These are phyloP conservation scores for Xylaria cubensis DNA, from an alignment of 495 filamentous ascomycete genomes.

Conservation along the genomic window DNA sequence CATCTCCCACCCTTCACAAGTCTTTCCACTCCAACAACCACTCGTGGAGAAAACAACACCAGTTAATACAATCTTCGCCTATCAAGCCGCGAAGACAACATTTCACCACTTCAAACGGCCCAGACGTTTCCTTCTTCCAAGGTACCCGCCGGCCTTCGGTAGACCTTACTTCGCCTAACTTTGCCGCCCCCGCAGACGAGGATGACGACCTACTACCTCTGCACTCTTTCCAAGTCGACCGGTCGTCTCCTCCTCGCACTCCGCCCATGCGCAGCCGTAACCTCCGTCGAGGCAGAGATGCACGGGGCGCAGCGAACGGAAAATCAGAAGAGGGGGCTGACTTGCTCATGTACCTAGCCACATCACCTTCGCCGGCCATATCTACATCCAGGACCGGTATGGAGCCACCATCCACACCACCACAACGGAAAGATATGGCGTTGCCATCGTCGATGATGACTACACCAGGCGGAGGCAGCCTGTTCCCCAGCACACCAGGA, in stretches of 20 bases:
- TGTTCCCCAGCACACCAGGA: slow-evolving; percentile 67
- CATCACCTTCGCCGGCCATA: slow-evolving; percentile 85
- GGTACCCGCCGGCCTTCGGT: slow-evolving; percentile 64
- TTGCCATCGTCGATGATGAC: slow-evolving; percentile 89
- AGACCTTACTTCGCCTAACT: slow-evolving; percentile 67
- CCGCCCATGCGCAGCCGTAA: slow-evolving; percentile 70
- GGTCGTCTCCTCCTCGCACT: slow-evolving; percentile 81
- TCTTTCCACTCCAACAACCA: slow-evolving; percentile 59
- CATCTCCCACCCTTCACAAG: slow-evolving; percentile 67
- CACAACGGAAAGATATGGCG: slow-evolving; percentile 72
- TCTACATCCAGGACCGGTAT: slow-evolving; percentile 48
- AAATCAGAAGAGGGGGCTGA: slow-evolving; percentile 83
- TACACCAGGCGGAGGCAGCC: slow-evolving; percentile 73
- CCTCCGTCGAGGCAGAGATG: slow-evolving; percentile 44
- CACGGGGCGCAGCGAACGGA: slow-evolving; percentile 37
- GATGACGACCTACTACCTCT: slow-evolving; percentile 78
- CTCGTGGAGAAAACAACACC: slow-evolving; percentile 76
- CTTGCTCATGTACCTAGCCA: slow-evolving; percentile 87
- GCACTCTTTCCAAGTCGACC: slow-evolving; percentile 72
- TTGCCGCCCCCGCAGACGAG: slow-evolving; percentile 72
- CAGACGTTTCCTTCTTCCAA: slow-evolving; percentile 73
- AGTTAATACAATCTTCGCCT: slow-evolving; percentile 83
- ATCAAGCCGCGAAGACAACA: slow-evolving; percentile 70
- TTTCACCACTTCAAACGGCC: slow-evolving; percentile 66
- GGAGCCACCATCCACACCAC: slow-evolving; percentile 87